phyloP scores from a whole-genome alignment of 148 eudicot species.

The Hydrangea macrophylla region DNA sequence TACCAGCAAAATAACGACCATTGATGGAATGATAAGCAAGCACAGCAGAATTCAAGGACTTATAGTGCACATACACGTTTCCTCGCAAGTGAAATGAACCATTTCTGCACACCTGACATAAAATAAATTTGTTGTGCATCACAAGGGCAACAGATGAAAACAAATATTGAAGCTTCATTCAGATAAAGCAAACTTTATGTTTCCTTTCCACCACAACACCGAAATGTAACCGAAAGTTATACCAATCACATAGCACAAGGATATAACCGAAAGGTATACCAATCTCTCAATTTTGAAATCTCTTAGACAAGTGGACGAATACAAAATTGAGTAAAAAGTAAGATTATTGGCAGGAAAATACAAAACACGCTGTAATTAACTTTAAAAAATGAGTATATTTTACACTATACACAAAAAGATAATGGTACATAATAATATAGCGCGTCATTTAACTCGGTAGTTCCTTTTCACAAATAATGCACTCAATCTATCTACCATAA shows the following conservation, averaged over 20 bases:
- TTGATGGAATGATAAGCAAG: constrained; percentile 72
- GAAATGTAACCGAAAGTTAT: background rate
- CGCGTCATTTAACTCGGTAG: no score
- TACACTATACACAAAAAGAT: no score
- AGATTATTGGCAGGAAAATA: no score
- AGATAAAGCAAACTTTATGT: background rate
- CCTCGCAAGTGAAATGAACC: constrained; percentile 89
- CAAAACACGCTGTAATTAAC: no score
- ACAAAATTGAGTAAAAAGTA: no score
- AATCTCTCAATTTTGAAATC: no score
- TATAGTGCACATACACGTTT: constrained; percentile 89
- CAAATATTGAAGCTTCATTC: background rate
- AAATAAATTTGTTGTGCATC: background rate
- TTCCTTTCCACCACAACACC: background rate
- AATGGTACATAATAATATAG: no score
- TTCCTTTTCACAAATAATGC: background rate
- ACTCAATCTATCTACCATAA: background rate
- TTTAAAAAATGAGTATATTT: no score
- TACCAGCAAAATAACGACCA: constrained; percentile 94
- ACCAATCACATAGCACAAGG: background rate
- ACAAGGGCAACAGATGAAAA: background rate
- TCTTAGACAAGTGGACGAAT: no score
- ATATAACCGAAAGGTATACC: no score
- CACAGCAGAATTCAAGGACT: constrained; percentile 72
- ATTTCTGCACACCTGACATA: constrained; percentile 83